phyloP scores from a whole-genome alignment of 192 early-diverging fungal genomes.

The Gamsiella multidivaricata region DNA sequence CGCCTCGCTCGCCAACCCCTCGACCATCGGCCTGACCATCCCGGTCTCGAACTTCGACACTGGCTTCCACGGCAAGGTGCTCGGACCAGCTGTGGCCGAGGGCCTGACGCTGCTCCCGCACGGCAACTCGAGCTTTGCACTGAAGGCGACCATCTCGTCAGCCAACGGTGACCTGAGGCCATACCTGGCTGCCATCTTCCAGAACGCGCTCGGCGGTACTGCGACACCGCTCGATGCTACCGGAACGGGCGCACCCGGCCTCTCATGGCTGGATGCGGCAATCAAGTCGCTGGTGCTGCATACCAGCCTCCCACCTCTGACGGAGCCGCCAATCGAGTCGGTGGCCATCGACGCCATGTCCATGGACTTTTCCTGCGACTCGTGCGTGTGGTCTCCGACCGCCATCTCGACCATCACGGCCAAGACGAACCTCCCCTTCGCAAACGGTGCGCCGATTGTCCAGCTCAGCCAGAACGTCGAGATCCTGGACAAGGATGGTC shows the following conservation, averaged over 20 bases:
- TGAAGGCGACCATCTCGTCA: slow-evolving; percentile 22
- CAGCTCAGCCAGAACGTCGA: slow-evolving; percentile 58
- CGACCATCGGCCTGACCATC: slow-evolving; percentile 46
- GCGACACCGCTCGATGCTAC: slow-evolving; percentile 4
- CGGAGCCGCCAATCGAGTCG: slow-evolving; percentile 42
- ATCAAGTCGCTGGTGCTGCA: slow-evolving; percentile 27
- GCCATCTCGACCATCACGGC: slow-evolving; percentile 54
- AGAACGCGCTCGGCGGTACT: slow-evolving; percentile 15
- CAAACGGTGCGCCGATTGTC: slow-evolving; percentile 59
- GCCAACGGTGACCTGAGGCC: slow-evolving; percentile 5
- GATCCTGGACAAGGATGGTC: slow-evolving; percentile 28
- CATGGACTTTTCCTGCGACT: slow-evolving; percentile 52
- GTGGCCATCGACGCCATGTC: slow-evolving; percentile 60
- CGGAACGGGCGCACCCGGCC: slow-evolving; percentile 20
- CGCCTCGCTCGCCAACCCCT: slow-evolving; percentile 37
- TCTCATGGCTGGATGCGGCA: slow-evolving; percentile 43
- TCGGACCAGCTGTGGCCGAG: slow-evolving; percentile 28
- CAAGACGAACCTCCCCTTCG: slow-evolving; percentile 64
- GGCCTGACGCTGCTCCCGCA: slow-evolving; percentile 26
- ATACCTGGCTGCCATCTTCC: slow-evolving; percentile 17
- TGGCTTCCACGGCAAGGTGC: slow-evolving; percentile 2
- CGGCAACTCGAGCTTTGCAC: slow-evolving; percentile 17
- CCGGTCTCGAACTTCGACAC: slow-evolving; percentile 37
- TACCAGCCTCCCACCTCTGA: slow-evolving; percentile 5
- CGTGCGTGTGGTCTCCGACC: slow-evolving; percentile 53